A percentile compares a stretch with the other conserved stretches of the same genome.
Conservation (phyloP, 2,329 filamentous ascomycete species). For the Cladosporium sp. region DNA sequence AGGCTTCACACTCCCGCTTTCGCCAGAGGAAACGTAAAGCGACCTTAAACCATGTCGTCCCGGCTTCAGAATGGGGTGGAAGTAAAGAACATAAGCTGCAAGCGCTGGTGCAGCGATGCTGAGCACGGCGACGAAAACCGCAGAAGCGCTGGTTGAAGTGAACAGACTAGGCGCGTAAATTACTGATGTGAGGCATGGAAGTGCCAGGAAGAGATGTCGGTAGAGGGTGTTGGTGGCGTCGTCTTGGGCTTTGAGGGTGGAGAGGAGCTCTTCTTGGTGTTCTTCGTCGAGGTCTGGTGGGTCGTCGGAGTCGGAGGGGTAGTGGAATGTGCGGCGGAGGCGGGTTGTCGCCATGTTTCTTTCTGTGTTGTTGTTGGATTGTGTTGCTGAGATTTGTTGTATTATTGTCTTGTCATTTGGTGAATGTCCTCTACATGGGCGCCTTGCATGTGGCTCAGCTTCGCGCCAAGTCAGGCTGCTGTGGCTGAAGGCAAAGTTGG, state of each 20-base stretch:
- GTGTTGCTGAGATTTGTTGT: background rate
- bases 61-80: conserved; percentile 43
- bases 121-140: conserved; percentile 49
- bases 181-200: conserved; percentile 54
- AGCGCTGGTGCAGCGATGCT: conserved; percentile 49
- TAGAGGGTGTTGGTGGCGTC: conserved; percentile 31
- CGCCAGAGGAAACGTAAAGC: conserved; percentile 23
- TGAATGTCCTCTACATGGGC: too few relatives aligned
- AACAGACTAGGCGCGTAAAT: conserved; percentile 52
- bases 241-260: conserved; percentile 51
- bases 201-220: conserved; percentile 47
- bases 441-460: background rate
- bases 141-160: conserved; percentile 30
- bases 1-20: conserved; percentile 5
- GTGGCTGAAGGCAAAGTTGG: background rate
- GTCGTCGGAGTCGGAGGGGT: conserved; percentile 54
- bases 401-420: background rate
- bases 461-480: conserved; percentile 1
- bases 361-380: background rate
- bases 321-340: conserved; percentile 71
- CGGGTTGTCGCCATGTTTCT: conserved; percentile 51
- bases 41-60: conserved; percentile 34
- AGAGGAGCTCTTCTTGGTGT: conserved; percentile 62
- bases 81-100: conserved; percentile 55
- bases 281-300: conserved; percentile 68